Conservation (phyloP, 176 grass and related monocot species). For the Lolium multiflorum region DNA sequence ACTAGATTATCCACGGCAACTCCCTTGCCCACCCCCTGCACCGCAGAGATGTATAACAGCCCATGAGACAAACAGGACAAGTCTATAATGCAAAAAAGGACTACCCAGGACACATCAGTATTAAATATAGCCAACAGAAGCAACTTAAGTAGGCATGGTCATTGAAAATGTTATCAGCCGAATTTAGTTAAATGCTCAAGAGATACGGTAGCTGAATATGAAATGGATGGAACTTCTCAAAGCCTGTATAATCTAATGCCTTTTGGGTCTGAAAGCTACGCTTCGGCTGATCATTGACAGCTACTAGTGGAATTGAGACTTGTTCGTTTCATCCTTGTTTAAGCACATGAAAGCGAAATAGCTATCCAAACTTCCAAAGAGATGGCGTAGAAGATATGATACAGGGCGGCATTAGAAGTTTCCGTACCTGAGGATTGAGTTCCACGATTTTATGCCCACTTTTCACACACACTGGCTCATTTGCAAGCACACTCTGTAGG, state of each 20-base stretch:
- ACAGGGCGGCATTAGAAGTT: slow-evolving; percentile 25
- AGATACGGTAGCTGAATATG: slow-evolving; percentile 52
- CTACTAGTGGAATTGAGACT: slow-evolving; percentile 20
- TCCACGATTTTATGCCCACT: slow-evolving; percentile 67
- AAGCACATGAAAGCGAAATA: slow-evolving; percentile 28
- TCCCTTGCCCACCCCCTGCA: slow-evolving; percentile 67
- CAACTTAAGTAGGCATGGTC: slow-evolving; percentile 14
- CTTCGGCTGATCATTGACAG: slow-evolving; percentile 50
- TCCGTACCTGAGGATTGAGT: slow-evolving; percentile 62
- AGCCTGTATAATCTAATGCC: slow-evolving; percentile 49
- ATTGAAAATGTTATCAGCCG: slow-evolving; percentile 3
- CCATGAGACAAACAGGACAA: background rate
- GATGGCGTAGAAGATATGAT: background rate
- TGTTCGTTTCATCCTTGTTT: slow-evolving; percentile 29
- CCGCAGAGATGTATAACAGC: background rate
- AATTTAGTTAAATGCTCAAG: slow-evolving; percentile 35
- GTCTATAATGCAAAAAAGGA: slow-evolving; percentile 3
- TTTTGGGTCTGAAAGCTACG: slow-evolving; percentile 53
- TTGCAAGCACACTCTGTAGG: slow-evolving; percentile 60
- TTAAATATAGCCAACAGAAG: slow-evolving; percentile 10
- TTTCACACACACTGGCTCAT: slow-evolving; percentile 63
- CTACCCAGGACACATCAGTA: background rate
- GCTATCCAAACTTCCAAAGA: background rate
- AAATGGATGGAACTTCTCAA: slow-evolving; percentile 43
- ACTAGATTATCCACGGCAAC: slow-evolving; percentile 52